phyloP scores from a whole-genome alignment of 768 basidiomycete genomes.

The Polyporus arcularius region DNA sequence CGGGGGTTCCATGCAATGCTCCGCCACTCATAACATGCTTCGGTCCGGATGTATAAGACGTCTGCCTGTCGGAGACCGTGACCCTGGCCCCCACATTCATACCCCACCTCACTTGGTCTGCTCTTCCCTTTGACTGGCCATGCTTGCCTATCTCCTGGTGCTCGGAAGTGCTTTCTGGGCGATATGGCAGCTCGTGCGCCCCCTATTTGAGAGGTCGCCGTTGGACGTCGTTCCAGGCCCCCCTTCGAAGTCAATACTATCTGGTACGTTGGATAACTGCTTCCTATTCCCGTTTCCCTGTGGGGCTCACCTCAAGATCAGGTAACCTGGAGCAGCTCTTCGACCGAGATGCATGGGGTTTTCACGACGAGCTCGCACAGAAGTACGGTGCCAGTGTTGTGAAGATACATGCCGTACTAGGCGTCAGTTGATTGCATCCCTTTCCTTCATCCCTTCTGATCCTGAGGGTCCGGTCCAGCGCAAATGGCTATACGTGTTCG shows the following conservation, averaged over 20 bases:
- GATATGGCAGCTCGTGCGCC: conserved; percentile 14
- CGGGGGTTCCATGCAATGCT: no score
- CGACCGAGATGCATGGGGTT: conserved; percentile 16
- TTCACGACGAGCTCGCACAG: conserved; percentile 19
- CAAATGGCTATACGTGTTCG: conserved; percentile 26
- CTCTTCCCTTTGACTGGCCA: neutral
- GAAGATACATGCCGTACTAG: conserved; percentile 20
- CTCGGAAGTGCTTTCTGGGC: neutral
- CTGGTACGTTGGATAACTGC: conserved; percentile 3
- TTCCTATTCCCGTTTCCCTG: neutral
- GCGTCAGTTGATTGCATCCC: conserved; percentile 1
- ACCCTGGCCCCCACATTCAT: neutral
- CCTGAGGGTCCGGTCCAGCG: conserved; percentile 5
- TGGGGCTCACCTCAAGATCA: neutral
- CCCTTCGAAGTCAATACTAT: conserved; percentile 7
- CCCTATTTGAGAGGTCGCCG: conserved; percentile 9
- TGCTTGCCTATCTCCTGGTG: conserved; percentile 4
- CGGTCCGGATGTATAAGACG: no score
- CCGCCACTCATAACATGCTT: no score
- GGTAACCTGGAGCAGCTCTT: conserved; percentile 22
- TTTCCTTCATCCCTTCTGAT: neutral
- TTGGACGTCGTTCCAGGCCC: conserved; percentile 19
- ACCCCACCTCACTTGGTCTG: no score
- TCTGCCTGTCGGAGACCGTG: neutral
- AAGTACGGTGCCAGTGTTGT: conserved; percentile 18